Base-by-base conservation (phyloP, 2,329 filamentous ascomycete species). In the Fusarium subtropicale region DNA sequence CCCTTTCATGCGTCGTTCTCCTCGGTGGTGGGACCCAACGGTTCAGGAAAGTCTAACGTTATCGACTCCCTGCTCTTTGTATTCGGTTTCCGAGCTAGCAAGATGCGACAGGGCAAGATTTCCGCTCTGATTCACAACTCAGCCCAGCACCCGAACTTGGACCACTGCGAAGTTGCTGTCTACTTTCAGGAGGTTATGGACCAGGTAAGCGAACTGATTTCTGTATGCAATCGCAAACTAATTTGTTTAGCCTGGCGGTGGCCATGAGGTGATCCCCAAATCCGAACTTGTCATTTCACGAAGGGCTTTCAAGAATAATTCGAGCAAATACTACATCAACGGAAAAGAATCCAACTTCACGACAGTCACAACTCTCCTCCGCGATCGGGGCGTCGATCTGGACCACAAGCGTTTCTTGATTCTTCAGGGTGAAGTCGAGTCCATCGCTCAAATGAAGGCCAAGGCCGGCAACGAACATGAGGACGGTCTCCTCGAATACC, bases 341-440 rank as follows among this genome's bases (percentile, higher is more conserved):
- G 89, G 88, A 69, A 92, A 91, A 74, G 90, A 92, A 66, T 97
- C 95, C 34, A 97, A 92, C 76, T 99, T 97, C 78, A 98, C 94
- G 0, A 87, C 90, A 0, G 96, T 99, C 30, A 97, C 94, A 0
- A 93, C 91, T 0, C 84, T 99, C 16, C 87, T 99, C 11, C 91
- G 91, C 60, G 93, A 94, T 24, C 90, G 92, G 26, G 97, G 96
- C 3, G 92, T 99, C 18, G 96, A 99, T 81, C 85, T 99, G 24
- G 96, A 99, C 76, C 96, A 99, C 82, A 99, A 99, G 82, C 92
- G 96, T 64, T 99, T 99, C 81, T 83, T 99, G 56, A 99, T 99
- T 76, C 83, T 99, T 13, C 96, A 99, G 79, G 96, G 96, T 76
- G 96, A 99, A 79, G 96, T 99, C 62, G 96, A 99, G 79, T 97